Percentiles rank a stretch among this genome's conserved stretches.
Conservation (phyloP, 2,329 filamentous ascomycete species). For the Ramularia endophylla region DNA sequence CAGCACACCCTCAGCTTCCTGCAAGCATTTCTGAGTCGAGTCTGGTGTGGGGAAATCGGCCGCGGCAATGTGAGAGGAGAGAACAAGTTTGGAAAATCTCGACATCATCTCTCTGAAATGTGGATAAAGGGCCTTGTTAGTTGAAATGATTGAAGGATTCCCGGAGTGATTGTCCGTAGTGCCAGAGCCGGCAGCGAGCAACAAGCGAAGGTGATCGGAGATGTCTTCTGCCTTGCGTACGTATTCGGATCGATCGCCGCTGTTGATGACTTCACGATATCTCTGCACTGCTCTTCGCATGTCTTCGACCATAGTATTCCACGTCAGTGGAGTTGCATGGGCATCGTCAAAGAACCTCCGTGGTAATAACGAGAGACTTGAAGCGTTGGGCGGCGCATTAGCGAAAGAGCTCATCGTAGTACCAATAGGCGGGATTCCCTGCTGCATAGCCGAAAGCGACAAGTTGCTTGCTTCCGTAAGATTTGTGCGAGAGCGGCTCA, state of each 20-base stretch:
- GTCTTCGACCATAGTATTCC: constrained; percentile 83
- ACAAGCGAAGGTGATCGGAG: constrained; percentile 85
- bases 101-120: constrained; percentile 99
- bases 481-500: constrained; percentile 54
- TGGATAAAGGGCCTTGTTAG: constrained; percentile 93
- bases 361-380: constrained; percentile 50
- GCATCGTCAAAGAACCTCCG: constrained; percentile 88
- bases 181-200: constrained; percentile 91
- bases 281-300: constrained; percentile 87
- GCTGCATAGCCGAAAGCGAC: constrained; percentile 42
- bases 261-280: constrained; percentile 84
- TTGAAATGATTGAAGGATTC: constrained; percentile 98
- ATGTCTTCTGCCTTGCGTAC: constrained; percentile 96
- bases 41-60: constrained; percentile 94
- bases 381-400: constrained; percentile 37
- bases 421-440: constrained; percentile 43
- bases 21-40: constrained; percentile 88
- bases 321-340: constrained; percentile 72
- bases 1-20: constrained; percentile 95
- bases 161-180: constrained; percentile 99
- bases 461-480: constrained; percentile 39
- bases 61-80: constrained; percentile 95
- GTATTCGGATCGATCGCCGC: constrained; percentile 79
- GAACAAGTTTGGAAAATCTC: constrained; percentile 96
- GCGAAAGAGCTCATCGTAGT: constrained; percentile 52